Conservation (phyloP, 768 basidiomycete genomes). For the Roridomyces roridus region DNA sequence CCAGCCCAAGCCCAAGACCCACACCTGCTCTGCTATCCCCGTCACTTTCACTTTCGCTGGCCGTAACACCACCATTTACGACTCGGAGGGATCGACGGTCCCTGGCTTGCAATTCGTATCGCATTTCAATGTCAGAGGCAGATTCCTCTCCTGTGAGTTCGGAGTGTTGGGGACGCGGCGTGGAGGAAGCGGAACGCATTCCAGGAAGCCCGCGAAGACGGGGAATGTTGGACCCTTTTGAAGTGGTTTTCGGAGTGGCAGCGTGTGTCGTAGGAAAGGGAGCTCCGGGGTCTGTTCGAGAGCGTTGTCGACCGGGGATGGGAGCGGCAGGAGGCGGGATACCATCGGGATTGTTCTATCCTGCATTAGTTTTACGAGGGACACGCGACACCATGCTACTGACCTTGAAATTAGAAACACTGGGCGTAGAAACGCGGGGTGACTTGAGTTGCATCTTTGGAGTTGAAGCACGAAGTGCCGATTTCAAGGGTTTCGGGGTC, state of each 20-base stretch:
- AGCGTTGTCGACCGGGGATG: slow-evolving; percentile 32
- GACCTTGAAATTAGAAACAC: slow-evolving; percentile 23
- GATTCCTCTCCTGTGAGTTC: slow-evolving; percentile 41
- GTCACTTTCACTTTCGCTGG: slow-evolving; percentile 25
- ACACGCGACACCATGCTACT: not conserved
- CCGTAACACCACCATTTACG: slow-evolving; percentile 16
- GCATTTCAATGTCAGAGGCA: slow-evolving; percentile 42
- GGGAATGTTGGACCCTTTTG: slow-evolving; percentile 39
- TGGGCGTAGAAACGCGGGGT: slow-evolving; percentile 22
- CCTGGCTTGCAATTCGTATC: slow-evolving; percentile 23
- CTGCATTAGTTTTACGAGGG: not conserved
- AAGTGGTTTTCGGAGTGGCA: slow-evolving; percentile 11
- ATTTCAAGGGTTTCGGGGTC: slow-evolving; percentile 41
- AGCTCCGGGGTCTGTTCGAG: slow-evolving; percentile 43
- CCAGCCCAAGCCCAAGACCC: slow-evolving; percentile 11
- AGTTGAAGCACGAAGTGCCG: slow-evolving; percentile 44
- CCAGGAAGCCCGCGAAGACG: slow-evolving; percentile 35
- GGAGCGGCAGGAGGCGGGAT: not conserved
- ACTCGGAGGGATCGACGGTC: slow-evolving; percentile 22
- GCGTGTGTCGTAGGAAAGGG: not conserved
- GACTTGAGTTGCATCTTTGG: slow-evolving; percentile 29
- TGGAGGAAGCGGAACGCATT: slow-evolving; percentile 28
- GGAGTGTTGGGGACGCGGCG: slow-evolving; percentile 18
- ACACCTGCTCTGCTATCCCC: slow-evolving; percentile 8
- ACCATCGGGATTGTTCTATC: not conserved